Evolutionary conservation across 768 basidiomycete species (phyloP), one percentile per base, ranked within the genome.

Genomic region (Suillus occidentalis): DNA sequence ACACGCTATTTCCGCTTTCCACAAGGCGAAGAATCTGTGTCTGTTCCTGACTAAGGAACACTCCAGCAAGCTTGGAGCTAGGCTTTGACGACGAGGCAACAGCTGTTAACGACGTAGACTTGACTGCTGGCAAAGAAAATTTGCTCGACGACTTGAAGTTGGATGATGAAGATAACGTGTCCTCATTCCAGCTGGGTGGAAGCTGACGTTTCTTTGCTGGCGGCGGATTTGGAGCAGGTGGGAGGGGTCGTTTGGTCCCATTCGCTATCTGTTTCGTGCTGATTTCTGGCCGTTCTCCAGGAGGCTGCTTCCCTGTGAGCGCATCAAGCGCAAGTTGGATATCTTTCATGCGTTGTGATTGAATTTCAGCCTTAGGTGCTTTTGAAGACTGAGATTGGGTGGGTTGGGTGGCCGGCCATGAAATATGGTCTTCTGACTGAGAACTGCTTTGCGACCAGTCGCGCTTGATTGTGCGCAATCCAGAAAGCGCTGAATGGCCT

Each of bases 21-120:
- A 95, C 95, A 42, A 97, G 81, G 64, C 85, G 83, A 66, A 97
- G 79, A 57, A 99, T 92, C 65, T 90, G 85, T 60, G 81, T 88
- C 77, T 99, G 97, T 72, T 99, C 96, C 65, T 84, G 78, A 75
- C 95, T 97, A 65, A 99, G 81, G 67, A 86, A 84, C 22, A 95
- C 76, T 2, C 76, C 66, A 2, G 84, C 74, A 40, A 73, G 70
- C 64, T 75, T 74, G 2, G 66, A 47, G 6, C 71, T n/a, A 2
- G 68, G 20, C 16, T 59, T 70, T 18, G 66, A 43, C n/a, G 61
- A 20, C 37, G 64, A 52, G 18, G 66, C 42, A 52, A 63, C n/a
- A 55, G 25, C 42, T 2, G 63, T 63, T 13, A 62, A 61, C 6
- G 69, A 31, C 18, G 60, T 57, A 14, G 71, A 63, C 9, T 66